phyloP scores from a whole-genome alignment of 306 rosid genomes.

The Pyrus betulifolia region DNA sequence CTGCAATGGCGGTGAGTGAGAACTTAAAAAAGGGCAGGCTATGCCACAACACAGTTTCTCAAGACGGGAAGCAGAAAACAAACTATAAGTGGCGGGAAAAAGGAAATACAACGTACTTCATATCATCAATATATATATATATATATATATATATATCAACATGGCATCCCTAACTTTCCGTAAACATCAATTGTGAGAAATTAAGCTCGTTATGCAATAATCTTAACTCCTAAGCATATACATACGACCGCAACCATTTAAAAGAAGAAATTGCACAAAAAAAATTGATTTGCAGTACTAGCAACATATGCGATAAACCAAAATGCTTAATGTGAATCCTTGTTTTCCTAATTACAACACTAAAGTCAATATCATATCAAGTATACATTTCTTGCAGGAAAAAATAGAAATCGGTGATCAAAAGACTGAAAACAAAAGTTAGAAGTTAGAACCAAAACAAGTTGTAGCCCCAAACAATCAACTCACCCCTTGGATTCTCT shows the following conservation, averaged over 20 bases:
- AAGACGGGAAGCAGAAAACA: background rate
- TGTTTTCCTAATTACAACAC: background rate
- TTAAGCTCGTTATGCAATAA: background rate
- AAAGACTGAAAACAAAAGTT: background rate
- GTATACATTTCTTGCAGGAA: background rate
- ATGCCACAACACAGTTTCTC: background rate
- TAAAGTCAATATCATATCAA: background rate
- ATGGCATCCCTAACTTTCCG: background rate
- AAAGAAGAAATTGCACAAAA: background rate
- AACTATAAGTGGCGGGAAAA: background rate
- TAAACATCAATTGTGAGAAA: background rate
- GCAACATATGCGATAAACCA: background rate
- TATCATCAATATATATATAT: background rate
- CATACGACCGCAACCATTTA: background rate
- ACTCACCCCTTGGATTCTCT: slow-evolving; percentile 29
- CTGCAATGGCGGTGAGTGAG: slow-evolving; percentile 23
- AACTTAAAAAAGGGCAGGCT: background rate
- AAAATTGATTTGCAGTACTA: background rate
- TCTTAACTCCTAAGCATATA: background rate
- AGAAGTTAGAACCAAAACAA: background rate
- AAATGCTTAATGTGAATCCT: background rate
- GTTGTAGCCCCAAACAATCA: background rate
- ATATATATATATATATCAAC: background rate
- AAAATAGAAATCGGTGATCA: background rate
- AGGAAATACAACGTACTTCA: background rate